phyloP scores from a whole-genome alignment of 1,139 yeast genomes.

The Candida sp. region DNA sequence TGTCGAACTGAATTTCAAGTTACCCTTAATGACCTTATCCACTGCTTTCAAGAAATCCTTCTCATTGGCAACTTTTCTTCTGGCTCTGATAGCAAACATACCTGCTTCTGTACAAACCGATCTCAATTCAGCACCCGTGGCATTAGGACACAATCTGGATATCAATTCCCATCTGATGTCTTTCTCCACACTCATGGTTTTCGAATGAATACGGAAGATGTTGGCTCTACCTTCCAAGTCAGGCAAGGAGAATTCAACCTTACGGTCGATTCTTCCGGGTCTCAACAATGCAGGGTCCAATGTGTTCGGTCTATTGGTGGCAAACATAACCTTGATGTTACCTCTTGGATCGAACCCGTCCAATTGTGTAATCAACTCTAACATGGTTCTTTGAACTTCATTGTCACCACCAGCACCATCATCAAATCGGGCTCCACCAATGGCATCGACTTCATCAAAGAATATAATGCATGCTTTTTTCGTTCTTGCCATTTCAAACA shows the following conservation, averaged over 20 bases:
- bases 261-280: slow-evolving; percentile 98
- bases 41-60: slow-evolving; percentile 98
- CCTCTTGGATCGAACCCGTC: slow-evolving; percentile 99
- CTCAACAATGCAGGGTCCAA: slow-evolving; percentile 97
- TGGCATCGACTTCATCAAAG: slow-evolving; percentile 98
- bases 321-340: slow-evolving; percentile 98
- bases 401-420: slow-evolving; percentile 99
- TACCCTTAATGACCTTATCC: slow-evolving; percentile 98
- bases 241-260: slow-evolving; percentile 95
- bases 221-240: slow-evolving; percentile 98
- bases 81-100: slow-evolving; percentile 98
- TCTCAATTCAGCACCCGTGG: slow-evolving; percentile 98
- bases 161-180: slow-evolving; percentile 98
- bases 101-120: slow-evolving; percentile 99
- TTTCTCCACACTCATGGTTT: slow-evolving; percentile 96
- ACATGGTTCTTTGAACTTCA: slow-evolving; percentile 99
- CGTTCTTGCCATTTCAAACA: slow-evolving; percentile 98
- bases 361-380: slow-evolving; percentile 94
- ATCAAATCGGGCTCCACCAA: slow-evolving; percentile 98
- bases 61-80: slow-evolving; percentile 97
- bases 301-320: slow-evolving; percentile 97
- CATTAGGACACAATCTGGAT: slow-evolving; percentile 95
- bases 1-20: slow-evolving; percentile 96
- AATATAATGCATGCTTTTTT: slow-evolving; percentile 96
- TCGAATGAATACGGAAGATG: slow-evolving; percentile 95